Evolutionary conservation across 352 stramenopile species (phyloP).

Genomic region (Phytophthora vignae): DNA sequence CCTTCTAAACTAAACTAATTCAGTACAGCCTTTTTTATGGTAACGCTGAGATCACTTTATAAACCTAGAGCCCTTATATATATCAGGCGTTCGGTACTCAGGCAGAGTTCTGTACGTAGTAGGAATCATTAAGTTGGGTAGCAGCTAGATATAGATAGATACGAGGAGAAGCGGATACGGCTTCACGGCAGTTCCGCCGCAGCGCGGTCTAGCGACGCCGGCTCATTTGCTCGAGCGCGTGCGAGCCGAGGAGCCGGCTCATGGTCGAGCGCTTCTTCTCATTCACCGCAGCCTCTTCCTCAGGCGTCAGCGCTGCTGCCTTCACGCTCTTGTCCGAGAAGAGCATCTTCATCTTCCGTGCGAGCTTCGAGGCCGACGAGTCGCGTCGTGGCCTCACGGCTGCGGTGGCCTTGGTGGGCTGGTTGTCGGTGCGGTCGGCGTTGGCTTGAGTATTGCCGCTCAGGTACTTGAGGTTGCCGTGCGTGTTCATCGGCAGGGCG

Average conservation of each 20-base stretch:
- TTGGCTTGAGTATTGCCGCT: constrained; percentile 21
- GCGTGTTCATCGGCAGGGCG: constrained; percentile 33
- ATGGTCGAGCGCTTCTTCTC: constrained; percentile 29
- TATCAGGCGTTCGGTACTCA: too few relatives aligned
- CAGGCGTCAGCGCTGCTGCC: not conserved
- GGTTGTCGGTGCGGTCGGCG: not conserved
- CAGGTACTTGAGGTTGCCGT: constrained; percentile 28
- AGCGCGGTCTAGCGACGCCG: constrained; percentile 11
- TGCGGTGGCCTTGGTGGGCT: not conserved
- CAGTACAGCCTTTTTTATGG: too few relatives aligned
- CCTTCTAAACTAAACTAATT: too few relatives aligned
- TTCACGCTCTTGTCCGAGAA: constrained; percentile 18
- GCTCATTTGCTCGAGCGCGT: constrained; percentile 24
- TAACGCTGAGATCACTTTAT: too few relatives aligned
- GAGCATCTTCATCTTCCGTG: constrained; percentile 30
- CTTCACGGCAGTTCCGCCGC: too few relatives aligned
- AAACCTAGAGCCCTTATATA: too few relatives aligned
- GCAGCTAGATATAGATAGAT: not conserved
- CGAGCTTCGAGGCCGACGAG: constrained; percentile 21
- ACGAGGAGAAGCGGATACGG: not conserved
- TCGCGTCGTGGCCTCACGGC: constrained; percentile 4
- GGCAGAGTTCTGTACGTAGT: too few relatives aligned
- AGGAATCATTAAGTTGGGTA: not conserved
- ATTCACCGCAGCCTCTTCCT: constrained; percentile 11
- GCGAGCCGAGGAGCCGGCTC: constrained; percentile 22